Evolutionary conservation across 75 land plant genomes (phyloP), one percentile per base, ranked within the genome.

Genomic region (Adiantum capillusveneris): DNA sequence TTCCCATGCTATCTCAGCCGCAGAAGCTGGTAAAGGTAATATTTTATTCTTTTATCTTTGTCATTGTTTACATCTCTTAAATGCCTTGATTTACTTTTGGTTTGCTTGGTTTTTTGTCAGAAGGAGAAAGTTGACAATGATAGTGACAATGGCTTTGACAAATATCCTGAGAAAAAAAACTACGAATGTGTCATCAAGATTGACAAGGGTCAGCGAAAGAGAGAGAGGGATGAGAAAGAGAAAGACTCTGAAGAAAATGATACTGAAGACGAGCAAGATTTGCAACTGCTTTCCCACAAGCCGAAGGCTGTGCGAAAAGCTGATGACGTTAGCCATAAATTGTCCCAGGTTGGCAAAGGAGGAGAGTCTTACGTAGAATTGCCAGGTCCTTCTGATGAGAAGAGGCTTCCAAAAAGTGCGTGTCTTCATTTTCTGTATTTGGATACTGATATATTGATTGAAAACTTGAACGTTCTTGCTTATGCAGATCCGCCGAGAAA

Each of bases 221-320:
- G 83, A 65, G 95, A 84, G 9, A 76, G 69, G 59, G 83, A 80
- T 18, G 58, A 65, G 16, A 86, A 77, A 53, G 84, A 81, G 48
- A 85, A 73, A 58, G 86, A 80, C n/a, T 34, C 57, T 19, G 87
- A 84, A 21, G 60, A 74, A 72, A 84, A 73, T 51, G 85, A 80
- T 18, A 26, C 55, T 22, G 87, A 83, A 24, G 58, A 73, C 65
- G 84, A 77, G 25, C 73, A 64, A 57, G 61, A 30, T 25, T 48
- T 72, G 67, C 79, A 79, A 25, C 69, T 68, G 18, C 57, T 55
- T 48, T 29, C 72, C 46, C 71, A 82, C 3, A 87, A 83, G 68
- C 72, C 75, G 41, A 85, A 83, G 62, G 67, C 89, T 57, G 65
- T 69, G 6, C 58, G 83, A 24, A 85, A 73, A 37, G 75, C 75